Conservation (phyloP, 768 basidiomycete genomes). For the Auriscalpium orientale region DNA sequence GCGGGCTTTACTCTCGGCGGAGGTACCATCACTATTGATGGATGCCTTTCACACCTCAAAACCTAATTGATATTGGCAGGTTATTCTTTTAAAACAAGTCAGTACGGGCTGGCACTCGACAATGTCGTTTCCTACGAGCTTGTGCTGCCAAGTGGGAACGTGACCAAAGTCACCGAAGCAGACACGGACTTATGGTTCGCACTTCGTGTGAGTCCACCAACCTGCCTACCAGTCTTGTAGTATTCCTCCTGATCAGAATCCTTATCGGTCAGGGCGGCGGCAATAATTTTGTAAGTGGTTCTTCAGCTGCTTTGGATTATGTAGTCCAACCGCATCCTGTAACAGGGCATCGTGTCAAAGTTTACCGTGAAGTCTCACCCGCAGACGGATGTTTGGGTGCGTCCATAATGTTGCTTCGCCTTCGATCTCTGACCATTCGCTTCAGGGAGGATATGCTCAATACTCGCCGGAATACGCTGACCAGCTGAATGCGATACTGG, state of each 20-base stretch:
- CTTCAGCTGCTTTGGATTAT: neutral
- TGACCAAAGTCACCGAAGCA: neutral
- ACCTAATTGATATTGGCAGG: slow-evolving; percentile 8
- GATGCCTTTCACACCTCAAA: neutral
- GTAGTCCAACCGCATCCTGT: neutral
- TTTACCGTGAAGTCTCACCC: slow-evolving; percentile 3
- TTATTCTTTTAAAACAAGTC: slow-evolving; percentile 26
- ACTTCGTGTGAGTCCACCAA: neutral
- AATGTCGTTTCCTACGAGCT: slow-evolving; percentile 23
- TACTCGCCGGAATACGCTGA: neutral
- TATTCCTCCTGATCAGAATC: neutral
- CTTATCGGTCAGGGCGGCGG: slow-evolving; percentile 2
- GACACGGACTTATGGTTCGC: slow-evolving; percentile 11
- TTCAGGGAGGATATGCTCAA: neutral
- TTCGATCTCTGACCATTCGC: neutral
- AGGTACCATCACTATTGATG: slow-evolving; percentile 4
- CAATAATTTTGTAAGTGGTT: slow-evolving; percentile 7
- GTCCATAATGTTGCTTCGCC: neutral
- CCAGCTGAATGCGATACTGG: neutral
- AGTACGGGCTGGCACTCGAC: slow-evolving; percentile 27
- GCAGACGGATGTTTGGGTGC: slow-evolving; percentile 6
- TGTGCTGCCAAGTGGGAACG: slow-evolving; percentile 23
- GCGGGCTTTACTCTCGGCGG: slow-evolving; percentile 20
- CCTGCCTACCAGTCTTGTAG: neutral
- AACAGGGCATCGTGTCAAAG: slow-evolving; percentile 8